Evolutionary conservation across 2,329 filamentous ascomycete genomes (phyloP).

Genomic region (Nigrospora oryzae): DNA sequence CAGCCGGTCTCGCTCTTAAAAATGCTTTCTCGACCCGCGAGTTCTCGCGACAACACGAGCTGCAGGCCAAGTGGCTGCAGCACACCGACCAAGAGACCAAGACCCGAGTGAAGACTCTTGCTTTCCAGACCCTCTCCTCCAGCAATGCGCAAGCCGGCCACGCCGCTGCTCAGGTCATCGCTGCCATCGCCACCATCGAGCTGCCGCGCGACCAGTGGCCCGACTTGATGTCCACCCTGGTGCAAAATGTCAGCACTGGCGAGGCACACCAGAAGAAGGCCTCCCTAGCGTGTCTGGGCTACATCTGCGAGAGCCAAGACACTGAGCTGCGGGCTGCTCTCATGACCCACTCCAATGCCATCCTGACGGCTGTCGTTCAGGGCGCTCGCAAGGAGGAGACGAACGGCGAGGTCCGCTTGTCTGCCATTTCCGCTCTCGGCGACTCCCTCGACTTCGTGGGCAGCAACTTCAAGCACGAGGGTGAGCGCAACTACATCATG

Average conservation of each 20-base stretch:
- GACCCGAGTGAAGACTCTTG: conserved; percentile 77
- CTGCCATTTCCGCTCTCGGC: conserved; percentile 87
- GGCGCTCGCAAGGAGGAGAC: conserved; percentile 94
- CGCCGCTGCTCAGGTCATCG: conserved; percentile 89
- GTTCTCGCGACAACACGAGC: conserved; percentile 73
- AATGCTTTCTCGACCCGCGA: conserved; percentile 97
- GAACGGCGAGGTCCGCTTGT: conserved; percentile 82
- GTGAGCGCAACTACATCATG: conserved; percentile 99
- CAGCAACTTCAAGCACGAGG: conserved; percentile 98
- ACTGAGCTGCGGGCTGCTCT: conserved; percentile 73
- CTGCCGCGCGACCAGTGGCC: conserved; percentile 88
- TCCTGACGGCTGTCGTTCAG: conserved; percentile 94
- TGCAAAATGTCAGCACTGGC: conserved; percentile 86
- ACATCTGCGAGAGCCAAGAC: conserved; percentile 95
- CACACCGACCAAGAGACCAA: conserved; percentile 77
- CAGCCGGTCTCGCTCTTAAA: conserved; percentile 93
- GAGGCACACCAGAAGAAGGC: conserved; percentile 86
- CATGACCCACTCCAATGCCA: conserved; percentile 87
- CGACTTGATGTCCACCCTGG: conserved; percentile 80
- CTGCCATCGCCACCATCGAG: conserved; percentile 90
- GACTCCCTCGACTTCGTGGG: conserved; percentile 97
- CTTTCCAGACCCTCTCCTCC: conserved; percentile 80
- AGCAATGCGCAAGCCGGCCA: conserved; percentile 75
- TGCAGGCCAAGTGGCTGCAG: conserved; percentile 89
- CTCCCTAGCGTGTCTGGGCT: conserved; percentile 92